Conservation (phyloP, 2,329 filamentous ascomycete species). For the Neonectria neomacrospora region DNA sequence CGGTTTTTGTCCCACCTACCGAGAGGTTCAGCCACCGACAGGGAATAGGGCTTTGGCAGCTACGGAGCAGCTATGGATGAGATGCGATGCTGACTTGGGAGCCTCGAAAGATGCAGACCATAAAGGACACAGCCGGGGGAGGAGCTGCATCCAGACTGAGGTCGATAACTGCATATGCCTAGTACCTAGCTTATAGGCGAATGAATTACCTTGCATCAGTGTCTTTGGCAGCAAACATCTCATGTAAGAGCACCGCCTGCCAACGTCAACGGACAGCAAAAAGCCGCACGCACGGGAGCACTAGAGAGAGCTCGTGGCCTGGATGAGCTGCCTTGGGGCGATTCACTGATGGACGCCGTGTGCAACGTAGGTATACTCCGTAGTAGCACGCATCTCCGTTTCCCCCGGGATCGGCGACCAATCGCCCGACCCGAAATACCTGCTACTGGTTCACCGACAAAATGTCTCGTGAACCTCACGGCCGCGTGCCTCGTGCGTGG, state of each 20-base stretch:
- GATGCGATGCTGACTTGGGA: neutral
- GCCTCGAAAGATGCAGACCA: conserved; percentile 1
- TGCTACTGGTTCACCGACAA: conserved; percentile 22
- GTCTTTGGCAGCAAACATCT: neutral
- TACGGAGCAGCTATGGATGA: neutral
- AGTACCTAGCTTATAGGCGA: too few species aligned
- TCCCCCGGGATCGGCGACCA: conserved; percentile 12
- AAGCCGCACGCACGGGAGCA: conserved; percentile 26
- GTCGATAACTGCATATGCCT: neutral
- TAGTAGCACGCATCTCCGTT: conserved; percentile 24
- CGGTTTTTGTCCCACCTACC: neutral
- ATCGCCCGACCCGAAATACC: conserved; percentile 14
- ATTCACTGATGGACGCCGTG: conserved; percentile 14
- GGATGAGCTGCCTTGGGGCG: conserved; percentile 1
- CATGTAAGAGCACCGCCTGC: neutral
- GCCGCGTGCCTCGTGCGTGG: conserved; percentile 12
- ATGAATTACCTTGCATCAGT: conserved; percentile 1
- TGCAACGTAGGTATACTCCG: too few species aligned
- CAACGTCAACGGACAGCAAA: conserved; percentile 7
- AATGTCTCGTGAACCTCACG: conserved; percentile 24
- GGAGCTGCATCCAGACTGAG: conserved; percentile 17
- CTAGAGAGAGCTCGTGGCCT: conserved; percentile 4
- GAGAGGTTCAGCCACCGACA: neutral
- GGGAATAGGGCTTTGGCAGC: neutral
- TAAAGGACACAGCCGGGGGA: conserved; percentile 11